Evolutionary conservation across 78 protist genomes (phyloP).

Genomic region (slime mould (Dictyostelium discoideum)): dicty_2.7 NC_007091.3:5058501-5059000

Average conservation of each 20-base stretch:
- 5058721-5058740: constrained; percentile 26
- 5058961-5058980: constrained; percentile 74
- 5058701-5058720: constrained; percentile 40
- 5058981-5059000: constrained; percentile 62
- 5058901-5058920: constrained; percentile 78
- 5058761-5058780: constrained; percentile 43
- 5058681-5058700: constrained; percentile 43
- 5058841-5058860: constrained; percentile 84
- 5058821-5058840: constrained; percentile 70
- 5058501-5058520: not conserved
- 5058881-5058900: constrained; percentile 57
- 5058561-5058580: constrained; percentile 1
- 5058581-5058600: constrained; percentile 22
- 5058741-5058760: constrained; percentile 17
- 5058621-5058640: not conserved
- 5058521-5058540: not conserved
- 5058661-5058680: constrained; percentile 73
- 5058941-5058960: constrained; percentile 67
- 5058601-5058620: constrained; percentile 36
- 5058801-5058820: constrained; percentile 44
- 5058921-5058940: constrained; percentile 72
- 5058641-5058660: constrained; percentile 48
- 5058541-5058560: not conserved
- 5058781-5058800: not conserved
- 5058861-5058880: constrained; percentile 57